A percentile compares a stretch with the other conserved stretches of the same genome.
phyloP scores from a whole-genome alignment of 2,329 filamentous ascomycete genomes.

The Penicillium freii region DNA sequence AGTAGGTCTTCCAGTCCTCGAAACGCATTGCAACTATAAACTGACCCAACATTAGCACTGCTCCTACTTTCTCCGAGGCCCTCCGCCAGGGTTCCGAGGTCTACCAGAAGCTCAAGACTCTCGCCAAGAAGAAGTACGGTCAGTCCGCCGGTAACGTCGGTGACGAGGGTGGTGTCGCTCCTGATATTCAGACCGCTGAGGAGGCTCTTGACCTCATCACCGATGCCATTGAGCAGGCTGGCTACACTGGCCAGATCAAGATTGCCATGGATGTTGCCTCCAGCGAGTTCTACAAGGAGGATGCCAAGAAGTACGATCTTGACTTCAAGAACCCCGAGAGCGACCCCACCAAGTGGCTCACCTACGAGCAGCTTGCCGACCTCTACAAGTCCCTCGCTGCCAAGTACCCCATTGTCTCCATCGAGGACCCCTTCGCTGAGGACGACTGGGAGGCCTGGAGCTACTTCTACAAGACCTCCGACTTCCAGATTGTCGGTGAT shows the following conservation, averaged over 20 bases:
- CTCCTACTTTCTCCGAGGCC: slow-evolving; percentile 89
- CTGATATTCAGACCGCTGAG: slow-evolving; percentile 94
- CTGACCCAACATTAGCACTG: slow-evolving; percentile 54
- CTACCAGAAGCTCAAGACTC: slow-evolving; percentile 94
- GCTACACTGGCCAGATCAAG: slow-evolving; percentile 93
- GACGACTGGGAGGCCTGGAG: slow-evolving; percentile 99
- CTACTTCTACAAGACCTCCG: slow-evolving; percentile 99
- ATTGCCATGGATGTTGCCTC: slow-evolving; percentile 99
- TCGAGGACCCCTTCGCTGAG: slow-evolving; percentile 99
- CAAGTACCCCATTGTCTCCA: slow-evolving; percentile 98
- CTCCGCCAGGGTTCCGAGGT: slow-evolving; percentile 96
- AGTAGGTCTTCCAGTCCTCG: slow-evolving; percentile 50
- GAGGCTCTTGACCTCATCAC: slow-evolving; percentile 97
- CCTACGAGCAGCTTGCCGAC: slow-evolving; percentile 92
- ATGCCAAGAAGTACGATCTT: slow-evolving; percentile 98
- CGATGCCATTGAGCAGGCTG: slow-evolving; percentile 88
- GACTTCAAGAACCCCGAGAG: slow-evolving; percentile 99
- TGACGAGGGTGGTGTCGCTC: slow-evolving; percentile 98
- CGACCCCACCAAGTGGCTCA: slow-evolving; percentile 96
- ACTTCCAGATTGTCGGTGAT: slow-evolving; percentile 98
- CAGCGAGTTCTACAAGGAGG: slow-evolving; percentile 98
- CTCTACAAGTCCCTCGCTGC: slow-evolving; percentile 81
- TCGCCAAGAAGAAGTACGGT: slow-evolving; percentile 99
- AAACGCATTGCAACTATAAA: not conserved
- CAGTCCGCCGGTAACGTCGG: slow-evolving; percentile 98